Conservation (phyloP, 768 basidiomycete genomes). For the Lentinula sp. region DNA sequence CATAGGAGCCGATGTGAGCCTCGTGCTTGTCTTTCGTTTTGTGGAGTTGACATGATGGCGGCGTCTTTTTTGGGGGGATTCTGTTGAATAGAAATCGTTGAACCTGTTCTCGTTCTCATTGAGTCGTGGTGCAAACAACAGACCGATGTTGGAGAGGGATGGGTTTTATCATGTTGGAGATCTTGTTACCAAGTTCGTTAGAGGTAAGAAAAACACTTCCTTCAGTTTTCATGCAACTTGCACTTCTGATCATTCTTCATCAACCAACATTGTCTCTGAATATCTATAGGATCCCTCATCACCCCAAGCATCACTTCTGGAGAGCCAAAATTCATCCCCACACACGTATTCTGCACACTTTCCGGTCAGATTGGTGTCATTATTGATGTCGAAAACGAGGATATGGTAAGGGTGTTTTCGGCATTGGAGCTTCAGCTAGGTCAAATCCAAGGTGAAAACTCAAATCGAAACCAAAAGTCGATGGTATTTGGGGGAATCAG, state of each 20-base stretch:
- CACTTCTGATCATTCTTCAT: neutral
- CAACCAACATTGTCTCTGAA: neutral
- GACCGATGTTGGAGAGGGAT: constrained; percentile 47
- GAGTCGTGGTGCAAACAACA: constrained; percentile 32
- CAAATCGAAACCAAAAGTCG: constrained; percentile 15
- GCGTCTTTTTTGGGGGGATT: no score
- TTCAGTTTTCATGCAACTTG: no score
- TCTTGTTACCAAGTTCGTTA: constrained; percentile 67
- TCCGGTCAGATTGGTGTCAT: constrained; percentile 77
- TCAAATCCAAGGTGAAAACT: constrained; percentile 9
- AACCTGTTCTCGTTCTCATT: constrained; percentile 63
- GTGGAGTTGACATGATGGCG: no score
- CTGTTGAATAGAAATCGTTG: constrained; percentile 44
- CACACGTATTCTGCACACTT: constrained; percentile 70
- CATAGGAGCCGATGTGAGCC: constrained; percentile 70
- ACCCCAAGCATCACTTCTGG: constrained; percentile 32
- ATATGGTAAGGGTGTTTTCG: constrained; percentile 52
- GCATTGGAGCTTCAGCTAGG: constrained; percentile 69
- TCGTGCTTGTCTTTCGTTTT: no score
- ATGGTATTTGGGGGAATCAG: constrained; percentile 43
- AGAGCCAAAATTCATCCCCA: constrained; percentile 49
- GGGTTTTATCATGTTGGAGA: constrained; percentile 77
- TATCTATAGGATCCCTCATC: constrained; percentile 46
- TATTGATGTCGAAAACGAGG: constrained; percentile 47
- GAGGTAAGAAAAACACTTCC: constrained; percentile 31